Percentiles rank a stretch among this genome's conserved stretches.
Conservation (phyloP, 345 rosid genomes). For the Chamaenerion angustifolium region DNA sequence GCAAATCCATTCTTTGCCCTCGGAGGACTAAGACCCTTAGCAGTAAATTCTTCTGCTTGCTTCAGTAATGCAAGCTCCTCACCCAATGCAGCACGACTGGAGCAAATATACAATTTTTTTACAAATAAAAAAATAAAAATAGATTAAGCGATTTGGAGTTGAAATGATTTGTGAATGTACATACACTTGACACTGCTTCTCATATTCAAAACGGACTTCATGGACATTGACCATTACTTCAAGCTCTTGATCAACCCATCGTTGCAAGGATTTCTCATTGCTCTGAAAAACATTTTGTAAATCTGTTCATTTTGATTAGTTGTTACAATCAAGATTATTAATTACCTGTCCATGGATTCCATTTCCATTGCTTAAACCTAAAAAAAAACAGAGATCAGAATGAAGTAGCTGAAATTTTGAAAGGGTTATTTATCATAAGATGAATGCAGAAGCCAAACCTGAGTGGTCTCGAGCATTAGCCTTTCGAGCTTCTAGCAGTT, state of each 20-base stretch:
- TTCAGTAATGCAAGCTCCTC: constrained; percentile 82
- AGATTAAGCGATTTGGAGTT: too few relatives aligned
- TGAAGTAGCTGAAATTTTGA: constrained; percentile 2
- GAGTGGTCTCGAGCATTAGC: constrained; percentile 64
- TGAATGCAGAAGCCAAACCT: constrained; percentile 23
- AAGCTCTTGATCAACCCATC: constrained; percentile 93
- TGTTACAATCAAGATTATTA: neutral
- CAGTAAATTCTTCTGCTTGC: constrained; percentile 82
- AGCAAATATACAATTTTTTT: neutral
- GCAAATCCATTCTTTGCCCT: constrained; percentile 87
- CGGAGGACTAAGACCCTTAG: constrained; percentile 86
- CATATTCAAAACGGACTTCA: constrained; percentile 94
- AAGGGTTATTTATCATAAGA: neutral
- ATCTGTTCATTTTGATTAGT: neutral
- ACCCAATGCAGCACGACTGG: constrained; percentile 90
- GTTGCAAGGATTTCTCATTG: constrained; percentile 84
- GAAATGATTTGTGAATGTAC: constrained; percentile 9
- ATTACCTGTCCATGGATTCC: constrained; percentile 78
- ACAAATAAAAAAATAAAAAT: neutral
- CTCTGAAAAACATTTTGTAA: constrained; percentile 24
- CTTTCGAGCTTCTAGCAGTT: constrained; percentile 94
- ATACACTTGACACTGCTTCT: constrained; percentile 97
- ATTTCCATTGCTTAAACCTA: constrained; percentile 63
- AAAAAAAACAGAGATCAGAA: constrained; percentile 21
- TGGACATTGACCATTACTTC: constrained; percentile 99